A percentile compares a stretch with the other conserved stretches of the same genome.
Conservation (phyloP, 2,329 filamentous ascomycete genomes). For the Mycosphaerella sp. region DNA sequence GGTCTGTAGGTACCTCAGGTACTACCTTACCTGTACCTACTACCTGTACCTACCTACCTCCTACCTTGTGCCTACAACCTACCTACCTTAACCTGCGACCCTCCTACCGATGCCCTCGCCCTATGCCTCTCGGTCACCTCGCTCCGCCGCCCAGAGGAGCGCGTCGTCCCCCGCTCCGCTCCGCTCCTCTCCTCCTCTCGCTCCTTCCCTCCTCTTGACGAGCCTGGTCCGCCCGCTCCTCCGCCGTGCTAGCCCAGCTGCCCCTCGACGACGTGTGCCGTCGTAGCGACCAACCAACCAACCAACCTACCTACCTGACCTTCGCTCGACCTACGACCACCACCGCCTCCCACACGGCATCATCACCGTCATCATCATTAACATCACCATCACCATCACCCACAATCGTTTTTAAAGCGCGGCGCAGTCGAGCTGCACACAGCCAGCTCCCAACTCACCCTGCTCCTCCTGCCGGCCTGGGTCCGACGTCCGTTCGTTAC, state of each 20-base stretch:
- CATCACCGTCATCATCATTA: not conserved
- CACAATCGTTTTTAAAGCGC: not conserved
- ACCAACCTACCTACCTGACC: not conserved
- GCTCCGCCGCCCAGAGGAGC: not conserved
- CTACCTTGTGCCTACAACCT: too few species aligned
- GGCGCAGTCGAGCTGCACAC: constrained; percentile 5
- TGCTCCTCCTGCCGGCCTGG: constrained; percentile 23
- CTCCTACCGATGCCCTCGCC: too few species aligned
- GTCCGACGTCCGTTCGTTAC: constrained; percentile 31
- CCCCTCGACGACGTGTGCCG: too few species aligned
- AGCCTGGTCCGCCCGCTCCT: not conserved
- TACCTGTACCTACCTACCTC: too few species aligned
- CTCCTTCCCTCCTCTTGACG: not conserved
- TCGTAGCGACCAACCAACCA: not conserved
- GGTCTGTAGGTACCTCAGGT: too few species aligned
- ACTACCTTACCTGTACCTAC: too few species aligned
- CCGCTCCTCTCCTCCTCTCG: not conserved
- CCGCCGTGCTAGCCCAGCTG: not conserved
- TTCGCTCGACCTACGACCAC: too few species aligned
- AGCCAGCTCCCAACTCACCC: not conserved
- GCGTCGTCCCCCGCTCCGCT: not conserved
- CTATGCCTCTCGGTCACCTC: not conserved
- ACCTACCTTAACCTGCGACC: too few species aligned
- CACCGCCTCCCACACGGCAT: not conserved
- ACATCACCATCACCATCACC: not conserved